Percentiles rank a stretch among this genome's conserved stretches.
Evolutionary conservation across 2,329 filamentous ascomycete species (phyloP).

Genomic region (Trichoderma sp.): DNA sequence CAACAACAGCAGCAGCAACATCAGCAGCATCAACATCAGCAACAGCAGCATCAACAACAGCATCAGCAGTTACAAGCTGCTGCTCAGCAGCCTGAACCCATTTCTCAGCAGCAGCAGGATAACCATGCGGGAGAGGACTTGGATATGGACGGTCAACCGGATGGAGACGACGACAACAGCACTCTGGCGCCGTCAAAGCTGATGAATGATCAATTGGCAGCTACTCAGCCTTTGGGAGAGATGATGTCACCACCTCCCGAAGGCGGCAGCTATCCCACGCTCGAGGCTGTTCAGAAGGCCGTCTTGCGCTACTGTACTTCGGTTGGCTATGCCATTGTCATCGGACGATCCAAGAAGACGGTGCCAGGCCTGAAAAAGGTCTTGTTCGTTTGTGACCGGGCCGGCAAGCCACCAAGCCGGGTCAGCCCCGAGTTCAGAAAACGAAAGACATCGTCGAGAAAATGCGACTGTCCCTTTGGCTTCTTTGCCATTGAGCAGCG

Average conservation of each 20-base stretch:
- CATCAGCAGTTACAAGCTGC: conserved; percentile 28
- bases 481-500: conserved; percentile 67
- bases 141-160: conserved; percentile 51
- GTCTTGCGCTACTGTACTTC: conserved; percentile 64
- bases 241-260: conserved; percentile 64
- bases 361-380: conserved; percentile 66
- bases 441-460: conserved; percentile 64
- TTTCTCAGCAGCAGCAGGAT: conserved; percentile 41
- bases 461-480: conserved; percentile 67
- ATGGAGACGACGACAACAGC: conserved; percentile 45
- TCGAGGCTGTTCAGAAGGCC: conserved; percentile 63
- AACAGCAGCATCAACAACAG: conserved; percentile 26
- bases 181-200: conserved; percentile 47
- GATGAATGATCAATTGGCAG: conserved; percentile 48
- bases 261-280: conserved; percentile 60
- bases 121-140: conserved; percentile 47
- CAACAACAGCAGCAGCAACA: conserved; percentile 27
- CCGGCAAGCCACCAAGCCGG: conserved; percentile 59
- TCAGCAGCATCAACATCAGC: conserved; percentile 28
- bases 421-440: conserved; percentile 64
- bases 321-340: conserved; percentile 66
- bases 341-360: conserved; percentile 65
- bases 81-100: conserved; percentile 36
- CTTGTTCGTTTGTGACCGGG: conserved; percentile 63
- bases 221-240: conserved; percentile 53